A percentile compares a stretch with the other conserved stretches of the same genome.
These are phyloP conservation scores for Boletus reticulatus DNA, from an alignment of 768 basidiomycete genomes.

Conservation along the genomic window DNA sequence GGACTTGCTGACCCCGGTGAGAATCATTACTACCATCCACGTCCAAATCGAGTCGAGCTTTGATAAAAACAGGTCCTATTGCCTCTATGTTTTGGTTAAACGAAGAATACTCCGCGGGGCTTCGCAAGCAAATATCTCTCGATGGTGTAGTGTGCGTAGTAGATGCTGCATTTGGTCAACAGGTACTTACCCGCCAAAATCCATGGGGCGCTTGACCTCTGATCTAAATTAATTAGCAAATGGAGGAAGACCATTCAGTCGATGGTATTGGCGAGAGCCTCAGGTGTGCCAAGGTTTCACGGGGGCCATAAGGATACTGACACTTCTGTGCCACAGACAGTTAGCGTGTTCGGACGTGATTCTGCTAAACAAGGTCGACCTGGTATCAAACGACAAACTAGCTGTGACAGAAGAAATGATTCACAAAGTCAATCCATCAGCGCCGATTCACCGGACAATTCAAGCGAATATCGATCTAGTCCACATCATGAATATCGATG, in stretches of 20 bases:
- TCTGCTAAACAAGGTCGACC: conserved; percentile 88
- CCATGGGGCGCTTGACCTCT: conserved; percentile 22
- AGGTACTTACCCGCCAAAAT: conserved; percentile 41
- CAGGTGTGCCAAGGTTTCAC: conserved; percentile 45
- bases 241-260: conserved; percentile 69
- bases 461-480: conserved; percentile 72
- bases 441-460: conserved; percentile 69
- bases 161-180: conserved; percentile 77
- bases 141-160: conserved; percentile 95
- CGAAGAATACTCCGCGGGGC: conserved; percentile 70
- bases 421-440: conserved; percentile 74
- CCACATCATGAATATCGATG: conserved; percentile 75
- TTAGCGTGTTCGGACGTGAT: conserved; percentile 91
- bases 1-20: conserved; percentile 93
- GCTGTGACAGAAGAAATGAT: conserved; percentile 57
- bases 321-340: conserved; percentile 57
- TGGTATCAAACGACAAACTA: conserved; percentile 51
- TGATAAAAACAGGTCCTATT: conserved; percentile 59
- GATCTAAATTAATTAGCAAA: conserved; percentile 57
- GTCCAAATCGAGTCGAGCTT: conserved; percentile 1
- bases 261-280: conserved; percentile 77
- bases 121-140: conserved; percentile 66
- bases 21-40: conserved; percentile 2
- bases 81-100: conserved; percentile 87
- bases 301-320: neutral